Evolutionary conservation across 2,329 filamentous ascomycete species (phyloP).

Genomic region (Aplosporella prunicola): DNA sequence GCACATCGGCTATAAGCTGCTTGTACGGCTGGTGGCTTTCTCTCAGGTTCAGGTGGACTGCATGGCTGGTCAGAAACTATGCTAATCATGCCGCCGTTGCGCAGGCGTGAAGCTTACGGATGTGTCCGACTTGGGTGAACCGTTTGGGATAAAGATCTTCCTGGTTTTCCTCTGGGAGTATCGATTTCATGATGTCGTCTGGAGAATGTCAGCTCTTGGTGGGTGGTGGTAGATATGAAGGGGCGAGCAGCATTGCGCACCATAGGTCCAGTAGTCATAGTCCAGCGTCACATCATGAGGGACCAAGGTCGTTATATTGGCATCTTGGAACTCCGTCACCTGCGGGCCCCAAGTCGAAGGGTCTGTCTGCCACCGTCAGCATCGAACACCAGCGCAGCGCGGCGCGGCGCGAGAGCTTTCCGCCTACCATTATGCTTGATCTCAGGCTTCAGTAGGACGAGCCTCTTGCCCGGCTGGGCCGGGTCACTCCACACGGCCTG

Average conservation of each 20-base stretch:
- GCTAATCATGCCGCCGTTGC: too few species aligned
- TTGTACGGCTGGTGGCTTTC: conserved; percentile 79
- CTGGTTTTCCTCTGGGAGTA: conserved; percentile 70
- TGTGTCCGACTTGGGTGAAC: conserved; percentile 82
- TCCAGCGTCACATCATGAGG: conserved; percentile 67
- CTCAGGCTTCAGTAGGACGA: conserved; percentile 36
- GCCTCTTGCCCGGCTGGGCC: too few species aligned
- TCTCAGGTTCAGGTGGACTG: conserved; percentile 83
- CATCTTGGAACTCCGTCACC: conserved; percentile 58
- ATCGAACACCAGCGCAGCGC: not conserved
- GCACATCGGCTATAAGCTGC: conserved; percentile 69
- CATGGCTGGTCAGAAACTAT: conserved; percentile 1
- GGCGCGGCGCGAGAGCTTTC: too few species aligned
- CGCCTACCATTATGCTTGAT: conserved; percentile 29
- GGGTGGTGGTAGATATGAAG: too few species aligned
- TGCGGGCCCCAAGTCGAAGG: conserved; percentile 66
- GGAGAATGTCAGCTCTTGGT: conserved; percentile 8
- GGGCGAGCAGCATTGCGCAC: conserved; percentile 35
- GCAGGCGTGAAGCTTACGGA: conserved; percentile 48
- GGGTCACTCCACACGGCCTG: too few species aligned
- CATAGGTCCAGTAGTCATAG: conserved; percentile 80
- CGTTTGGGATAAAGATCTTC: conserved; percentile 74
- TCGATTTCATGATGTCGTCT: conserved; percentile 74
- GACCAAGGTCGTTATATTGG: conserved; percentile 59
- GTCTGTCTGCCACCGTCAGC: conserved; percentile 41